Conservation (phyloP, 129 eudicot species). For the Flaveria ramosissima region DNA sequence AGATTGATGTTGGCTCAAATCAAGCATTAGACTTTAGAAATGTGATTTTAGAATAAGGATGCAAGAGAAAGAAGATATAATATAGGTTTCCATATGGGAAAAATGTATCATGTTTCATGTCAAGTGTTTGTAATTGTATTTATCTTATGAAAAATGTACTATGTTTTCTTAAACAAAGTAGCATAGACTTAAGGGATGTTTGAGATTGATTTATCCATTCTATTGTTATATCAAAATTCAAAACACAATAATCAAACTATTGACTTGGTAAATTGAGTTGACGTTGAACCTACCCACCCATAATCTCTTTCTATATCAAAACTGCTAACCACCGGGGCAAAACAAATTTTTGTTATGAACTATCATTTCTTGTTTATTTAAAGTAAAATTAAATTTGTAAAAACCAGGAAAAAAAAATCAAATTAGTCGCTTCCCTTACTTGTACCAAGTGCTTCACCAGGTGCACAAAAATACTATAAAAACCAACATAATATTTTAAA, state of each 20-base stretch:
- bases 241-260: not conserved
- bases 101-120: not conserved
- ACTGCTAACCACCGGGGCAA: no score
- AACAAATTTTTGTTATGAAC: no score
- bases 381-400: no score
- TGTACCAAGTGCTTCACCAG: no score
- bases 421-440: no score
- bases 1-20: conserved; percentile 81
- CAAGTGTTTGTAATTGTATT: not conserved
- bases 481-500: no score
- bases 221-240: not conserved
- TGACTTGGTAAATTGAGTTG: conserved; percentile 3
- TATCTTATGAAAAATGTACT: not conserved
- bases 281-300: not conserved
- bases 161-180: not conserved
- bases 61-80: not conserved
- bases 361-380: no score
- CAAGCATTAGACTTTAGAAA: conserved; percentile 31
- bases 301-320: not conserved
- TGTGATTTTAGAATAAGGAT: conserved; percentile 17
- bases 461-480: no score
- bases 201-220: not conserved
- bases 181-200: not conserved
- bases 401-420: no score
- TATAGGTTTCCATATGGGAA: not conserved